Base-by-base conservation (phyloP, 768 basidiomycete species). In the Kwoniella newhampshirensis region DNA sequence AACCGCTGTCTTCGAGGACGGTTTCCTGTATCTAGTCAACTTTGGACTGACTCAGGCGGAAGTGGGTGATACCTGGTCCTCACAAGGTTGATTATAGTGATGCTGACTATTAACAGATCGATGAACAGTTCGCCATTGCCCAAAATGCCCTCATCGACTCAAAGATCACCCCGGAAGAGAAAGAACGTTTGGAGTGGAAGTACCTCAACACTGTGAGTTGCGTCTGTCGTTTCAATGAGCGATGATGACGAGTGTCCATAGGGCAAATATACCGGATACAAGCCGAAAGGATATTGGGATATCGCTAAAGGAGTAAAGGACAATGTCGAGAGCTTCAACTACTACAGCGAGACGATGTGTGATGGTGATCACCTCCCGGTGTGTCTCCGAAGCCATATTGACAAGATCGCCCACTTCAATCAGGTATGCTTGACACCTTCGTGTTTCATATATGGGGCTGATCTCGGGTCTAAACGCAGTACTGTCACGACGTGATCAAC, bases 281-380 rank as follows among this genome's bases (percentile, higher is more conserved):
- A 54, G 35, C 53, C 53, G 7, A 9, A 32, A 46, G 53, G 53
- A 4, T 54, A 54, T 23, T 54, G 53, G 53, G 53, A 54, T 36
- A 54, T 54, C 23, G 53, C 53, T 17, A 57, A 59, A 44, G 62
- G 58, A 20, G 36, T 27, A 1, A 17, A 43, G 13, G 48, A 60
- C 35, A 48, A 42, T 12, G 27, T 44, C 37, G 48, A 64, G 59
- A 54, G 56, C 37, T 60, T 56, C 54, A 64, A 64, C 45, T 52
- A 56, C 28, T 59, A 64, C 48, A 25, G 32, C 11, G 36, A 40
- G 25, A 43, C 48, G 21, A 52, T 59, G 23, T 26, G 42, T 13
- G 50, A 48, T 21, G 32, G 36, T n/a, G 18, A 37, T 40, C 32
- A 45, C 17, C 18, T 55, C n/a, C 60, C 54, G 5, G 45, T 54